Base-by-base conservation (phyloP, 2,329 filamentous ascomycete genomes). In the Venturia aucupariae region DNA sequence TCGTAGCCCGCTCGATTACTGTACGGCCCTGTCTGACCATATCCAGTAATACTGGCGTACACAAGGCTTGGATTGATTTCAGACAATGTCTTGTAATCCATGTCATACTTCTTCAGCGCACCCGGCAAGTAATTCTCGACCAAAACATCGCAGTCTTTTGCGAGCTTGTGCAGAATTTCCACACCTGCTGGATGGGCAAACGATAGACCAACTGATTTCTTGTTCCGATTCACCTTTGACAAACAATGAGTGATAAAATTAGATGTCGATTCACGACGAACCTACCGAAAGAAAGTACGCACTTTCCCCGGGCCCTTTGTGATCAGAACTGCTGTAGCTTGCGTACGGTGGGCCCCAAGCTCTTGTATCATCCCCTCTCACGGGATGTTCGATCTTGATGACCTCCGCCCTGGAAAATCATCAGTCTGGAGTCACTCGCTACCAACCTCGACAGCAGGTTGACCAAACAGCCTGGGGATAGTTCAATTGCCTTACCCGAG, bases 331-430 rank as follows among this genome's bases (percentile, higher is more conserved):
- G 67, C 82, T 84, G 74, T 96, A 95, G 62, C 84, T 80, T 8
- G 94, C 94, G 74, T 94, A 99, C 1, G 94, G 94, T 30, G 94
- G 94, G 0, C 94, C 94, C 94, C 94, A 99, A 61, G 92, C 92
- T 71, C 94, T 82, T 11, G 94, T 99, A 73, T 99, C 94, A 73
- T 99, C 94, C 44, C 90, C 94, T 65, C 90, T 84, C 5, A 86
- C 86, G 4, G 94, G 94, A 75, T 99, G 94, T 76, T 99, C 94
- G 67, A 99, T 85, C 77, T 99, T 99, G 78, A 99, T 96, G 39
- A 99, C 87, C 75, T 99, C 93, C 68, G 94, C 94, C 68, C 92
- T 95, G 70, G 66, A 51, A 64, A 71, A 54, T 71, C 66, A 65
- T 66, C 62, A 69, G 61, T 41, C 13, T 39, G 24, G 41, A 61